Conservation (phyloP, 1,284 basidiomycete species). For the Ustilago loliicola region DNA sequence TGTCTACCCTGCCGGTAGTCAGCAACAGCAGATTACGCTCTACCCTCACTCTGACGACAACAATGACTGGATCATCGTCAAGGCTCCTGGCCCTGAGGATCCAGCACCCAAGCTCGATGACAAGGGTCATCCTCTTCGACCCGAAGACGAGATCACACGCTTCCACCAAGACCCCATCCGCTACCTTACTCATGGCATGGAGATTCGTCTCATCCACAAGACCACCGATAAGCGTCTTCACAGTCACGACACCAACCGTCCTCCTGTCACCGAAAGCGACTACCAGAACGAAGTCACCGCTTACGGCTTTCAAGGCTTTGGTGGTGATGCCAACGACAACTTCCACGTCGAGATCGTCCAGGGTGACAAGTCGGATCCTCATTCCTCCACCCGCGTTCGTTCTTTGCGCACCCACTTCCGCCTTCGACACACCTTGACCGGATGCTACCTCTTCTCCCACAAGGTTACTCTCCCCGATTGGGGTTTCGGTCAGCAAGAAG, state of each 20-base stretch:
- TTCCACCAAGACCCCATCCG: conserved; percentile 74
- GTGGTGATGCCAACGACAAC: conserved; percentile 92
- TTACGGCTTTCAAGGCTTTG: conserved; percentile 88
- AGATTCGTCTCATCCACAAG: conserved; percentile 86
- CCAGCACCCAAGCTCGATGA: conserved; percentile 72
- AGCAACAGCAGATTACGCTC: conserved; percentile 97
- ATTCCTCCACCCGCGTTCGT: conserved; percentile 76
- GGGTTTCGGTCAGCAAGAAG: conserved; percentile 98
- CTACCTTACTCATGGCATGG: conserved; percentile 78
- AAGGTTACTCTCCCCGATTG: conserved; percentile 97
- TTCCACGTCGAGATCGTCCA: conserved; percentile 89
- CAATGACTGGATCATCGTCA: conserved; percentile 88
- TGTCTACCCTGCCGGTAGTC: conserved; percentile 79
- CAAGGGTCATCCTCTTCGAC: conserved; percentile 58
- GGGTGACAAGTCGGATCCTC: conserved; percentile 73
- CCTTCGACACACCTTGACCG: conserved; percentile 85
- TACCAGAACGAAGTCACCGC: conserved; percentile 99
- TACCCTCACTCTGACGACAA: conserved; percentile 95
- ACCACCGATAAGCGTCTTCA: conserved; percentile 88
- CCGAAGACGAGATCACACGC: conserved; percentile 57
- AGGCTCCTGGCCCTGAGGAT: conserved; percentile 72
- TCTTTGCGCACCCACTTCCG: conserved; percentile 87
- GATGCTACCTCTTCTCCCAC: conserved; percentile 97
- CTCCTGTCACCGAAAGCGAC: conserved; percentile 96
- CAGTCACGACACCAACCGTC: conserved; percentile 87